Base-by-base conservation (phyloP, 2,329 filamentous ascomycete genomes). In the Ophioceras dolichostomum region DNA sequence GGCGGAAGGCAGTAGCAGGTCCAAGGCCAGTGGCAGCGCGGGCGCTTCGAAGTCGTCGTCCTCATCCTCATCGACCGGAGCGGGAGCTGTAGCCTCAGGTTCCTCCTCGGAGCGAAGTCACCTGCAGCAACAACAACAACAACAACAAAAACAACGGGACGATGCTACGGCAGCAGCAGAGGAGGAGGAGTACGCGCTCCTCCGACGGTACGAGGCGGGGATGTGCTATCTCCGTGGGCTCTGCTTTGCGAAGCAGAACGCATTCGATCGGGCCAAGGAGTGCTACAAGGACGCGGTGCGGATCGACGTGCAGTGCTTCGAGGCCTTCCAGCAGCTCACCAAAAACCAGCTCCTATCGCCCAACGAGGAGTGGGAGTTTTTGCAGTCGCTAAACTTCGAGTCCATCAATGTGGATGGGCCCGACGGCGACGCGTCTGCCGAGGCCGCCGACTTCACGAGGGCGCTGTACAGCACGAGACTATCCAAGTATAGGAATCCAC, bases 201-300 rank as follows among this genome's bases (percentile, higher is more conserved):
- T 82, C 53, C 68, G 94, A 41, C 80, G 85, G 41, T 94, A 91
- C 49, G 89, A 98, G 61, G 91, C 91, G 0, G 86, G 83, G 52
- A 98, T 98, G 88, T 98, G 91, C 62, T 94, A 94, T 56, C 64
- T 98, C 37, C 73, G 91, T 18, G 91, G 91, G 5, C 72, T 94
- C 35, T 96, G 93, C 66, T 95, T 87, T 55, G 88, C 91, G 6
- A 94, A 94, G 60, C 85, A 94, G 57, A 98, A 96, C 58, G 84
- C 89, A 19, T 96, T 96, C 50, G 91, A 98, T 56, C 79, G 87
- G 24, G 91, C 91, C 37, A 95, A 95, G 57, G 88, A 96, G 51
- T 96, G 91, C 62, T 98, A 96, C 69, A 96, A 95, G 63, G 86
- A 94, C 50, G 91, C 91, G 2, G 87, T 96, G 32, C 78, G 84